Base-by-base conservation (phyloP, 2,329 filamentous ascomycete species). In the Cytospora chrysosperma region DNA sequence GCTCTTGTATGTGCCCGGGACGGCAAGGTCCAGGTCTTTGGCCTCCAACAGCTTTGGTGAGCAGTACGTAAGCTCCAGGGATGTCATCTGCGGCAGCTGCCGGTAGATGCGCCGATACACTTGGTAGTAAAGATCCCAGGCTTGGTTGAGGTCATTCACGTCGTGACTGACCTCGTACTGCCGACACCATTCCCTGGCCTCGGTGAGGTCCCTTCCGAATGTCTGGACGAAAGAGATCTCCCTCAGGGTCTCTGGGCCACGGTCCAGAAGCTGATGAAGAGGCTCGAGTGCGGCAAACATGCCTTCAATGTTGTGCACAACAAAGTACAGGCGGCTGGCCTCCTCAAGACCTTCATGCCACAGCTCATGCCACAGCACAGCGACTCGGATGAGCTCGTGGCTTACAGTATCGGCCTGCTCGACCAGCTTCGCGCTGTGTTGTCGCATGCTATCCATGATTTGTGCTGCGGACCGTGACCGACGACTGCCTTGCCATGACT, bases 331-430 rank as follows among this genome's bases (percentile, higher is more conserved):
- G 59, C 95, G 87, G 34, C 93, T 97, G 1, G 95, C 96, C 78
- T 99, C 96, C 76, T 99, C 95, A 19, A 99, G 82, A 30, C 91
- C 96, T 76, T 99, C 96, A 69, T 99, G 95, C 95, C 95, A 99
- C 68, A 96, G 90, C 72, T 99, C 95, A 73, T 99, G 95, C 96
- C 96, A 99, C 27, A 99, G 77, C 2, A 99, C 94, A 19, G 95
- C 95, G 64, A 99, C 96, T 58, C 95, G 88, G 72, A 99, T 98
- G 62, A 99, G 86, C 75, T 99, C 96, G 72, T 95, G 91, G 74
- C 94, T 98, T 69, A 99, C 93, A 54, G 93, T 83, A 73, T 97
- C 94, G 40, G 95, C 95, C 76, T 99, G 95, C 68, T 97, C 92
- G 10, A 99, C 95, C 40, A 99, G 84, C 70, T 87, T 90, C 24